These are phyloP conservation scores for Teratosphaeria destructans DNA, from an alignment of 2,329 filamentous ascomycete genomes.

Conservation along the genomic window DNA sequence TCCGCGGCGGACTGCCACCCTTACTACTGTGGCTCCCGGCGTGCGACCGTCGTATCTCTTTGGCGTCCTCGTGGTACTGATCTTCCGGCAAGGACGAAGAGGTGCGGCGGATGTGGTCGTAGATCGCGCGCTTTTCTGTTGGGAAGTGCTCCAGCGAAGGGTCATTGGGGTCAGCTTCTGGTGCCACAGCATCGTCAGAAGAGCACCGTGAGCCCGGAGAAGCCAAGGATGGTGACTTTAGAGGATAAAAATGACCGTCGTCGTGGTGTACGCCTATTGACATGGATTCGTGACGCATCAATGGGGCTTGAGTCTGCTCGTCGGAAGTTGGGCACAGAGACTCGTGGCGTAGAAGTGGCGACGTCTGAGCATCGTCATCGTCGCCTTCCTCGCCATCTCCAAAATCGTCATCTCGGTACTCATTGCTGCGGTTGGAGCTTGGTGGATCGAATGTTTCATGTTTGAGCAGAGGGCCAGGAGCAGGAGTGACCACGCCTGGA, in stretches of 20 bases:
- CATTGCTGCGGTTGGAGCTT: slow-evolving; percentile 5
- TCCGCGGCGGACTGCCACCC: slow-evolving; percentile 2
- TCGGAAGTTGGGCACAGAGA: slow-evolving; percentile 16
- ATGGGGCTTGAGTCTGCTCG: slow-evolving; percentile 19
- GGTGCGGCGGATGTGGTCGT: slow-evolving; percentile 21
- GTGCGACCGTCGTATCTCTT: not conserved
- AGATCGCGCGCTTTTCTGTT: slow-evolving; percentile 24
- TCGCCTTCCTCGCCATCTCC: slow-evolving; percentile 11
- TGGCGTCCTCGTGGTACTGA: slow-evolving; percentile 7
- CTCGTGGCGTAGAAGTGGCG: slow-evolving; percentile 30
- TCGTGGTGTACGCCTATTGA: slow-evolving; percentile 12
- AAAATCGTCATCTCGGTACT: slow-evolving; percentile 8
- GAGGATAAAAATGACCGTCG: not conserved
- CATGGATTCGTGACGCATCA: slow-evolving; percentile 24
- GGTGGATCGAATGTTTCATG: slow-evolving; percentile 3
- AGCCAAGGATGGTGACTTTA: not conserved
- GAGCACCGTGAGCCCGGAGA: not conserved
- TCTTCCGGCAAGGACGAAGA: slow-evolving; percentile 15
- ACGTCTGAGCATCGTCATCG: slow-evolving; percentile 17
- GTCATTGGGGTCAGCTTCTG: slow-evolving; percentile 21
- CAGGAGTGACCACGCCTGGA: not conserved
- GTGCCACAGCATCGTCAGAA: not conserved
- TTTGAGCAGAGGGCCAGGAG: slow-evolving; percentile 4
- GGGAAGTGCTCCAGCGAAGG: slow-evolving; percentile 25
- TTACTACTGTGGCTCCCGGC: not conserved